Base-by-base conservation (phyloP, 2,329 filamentous ascomycete species). In the Coleophoma cylindrospora region DNA sequence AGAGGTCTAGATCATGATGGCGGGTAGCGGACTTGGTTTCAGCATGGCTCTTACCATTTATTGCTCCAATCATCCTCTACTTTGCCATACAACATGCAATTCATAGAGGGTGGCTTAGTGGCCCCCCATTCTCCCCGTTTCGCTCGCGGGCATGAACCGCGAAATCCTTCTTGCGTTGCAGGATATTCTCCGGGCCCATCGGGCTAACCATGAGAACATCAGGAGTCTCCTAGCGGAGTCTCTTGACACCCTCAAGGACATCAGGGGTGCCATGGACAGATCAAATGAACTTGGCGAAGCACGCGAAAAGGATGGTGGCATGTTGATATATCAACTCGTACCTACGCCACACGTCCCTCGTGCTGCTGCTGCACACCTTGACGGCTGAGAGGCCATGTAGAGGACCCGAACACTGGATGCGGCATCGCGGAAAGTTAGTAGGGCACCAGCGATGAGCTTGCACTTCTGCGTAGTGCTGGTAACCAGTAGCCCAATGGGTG, bases 301-400 rank as follows among this genome's bases (percentile, higher is more conserved):
- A 49, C 47, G 47, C 47, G 17, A 44, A 44, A 44, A 40, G 40
- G 47, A 49, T 49, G 34, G 40, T 49, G 47, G 40, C 33, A 49
- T 49, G 34, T 14, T 44, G 47, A 49, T 49, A 44, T 49, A 49
- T 49, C 40, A 49, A 49, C 40, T 19, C 47, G n/a, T 49, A 41
- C 34, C 33, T 40, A 40, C 36, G 34, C 47, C 43, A 37, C 43
- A 32, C 32, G 34, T 37, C 34, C 34, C 34, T 14, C 13, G 34
- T 37, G 34, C 34, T 37, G 34, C 34, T 37, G 34, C 34, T 19
- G 19, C 19, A 37, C 34, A 37, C 34, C 34, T 37, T 37, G 34
- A 37, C 34, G 34, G 34, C 8, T 37, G 34, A 37, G 34, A 37
- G 34, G 34, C 34, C 34, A 37, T 37, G 34, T 14, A 37, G 34